These are phyloP conservation scores for Auriculariales sp. DNA, from an alignment of 768 basidiomycete genomes.

Conservation along the genomic window DNA sequence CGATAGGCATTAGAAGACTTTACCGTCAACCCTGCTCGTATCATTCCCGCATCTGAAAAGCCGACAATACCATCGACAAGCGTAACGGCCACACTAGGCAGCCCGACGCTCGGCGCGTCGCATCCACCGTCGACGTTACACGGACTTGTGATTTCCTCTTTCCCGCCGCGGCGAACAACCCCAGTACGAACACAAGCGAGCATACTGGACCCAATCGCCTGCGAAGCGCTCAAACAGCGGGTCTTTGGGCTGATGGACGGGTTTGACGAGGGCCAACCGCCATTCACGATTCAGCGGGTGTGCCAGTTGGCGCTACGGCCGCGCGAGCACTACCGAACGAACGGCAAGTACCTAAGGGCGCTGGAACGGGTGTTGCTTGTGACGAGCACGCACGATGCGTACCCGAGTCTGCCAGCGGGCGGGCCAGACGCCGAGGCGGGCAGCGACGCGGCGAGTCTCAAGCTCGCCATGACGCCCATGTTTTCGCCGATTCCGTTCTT, in stretches of 20 bases:
- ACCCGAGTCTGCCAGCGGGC: conserved; percentile 27
- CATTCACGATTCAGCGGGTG: conserved; percentile 82
- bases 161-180: conserved; percentile 41
- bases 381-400: conserved; percentile 64
- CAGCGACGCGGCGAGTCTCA: conserved; percentile 21
- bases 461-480: conserved; percentile 53
- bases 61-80: conserved; percentile 9
- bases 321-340: conserved; percentile 51
- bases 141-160: conserved; percentile 59
- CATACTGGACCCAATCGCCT: conserved; percentile 47
- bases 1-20: conserved; percentile 11
- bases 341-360: conserved; percentile 82
- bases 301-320: conserved; percentile 69
- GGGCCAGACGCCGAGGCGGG: conserved; percentile 20
- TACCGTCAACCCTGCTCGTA: not conserved
- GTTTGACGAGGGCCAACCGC: conserved; percentile 62
- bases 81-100: conserved; percentile 3
- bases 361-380: conserved; percentile 72
- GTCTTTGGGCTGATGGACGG: conserved; percentile 55
- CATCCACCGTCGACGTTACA: conserved; percentile 29
- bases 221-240: conserved; percentile 34
- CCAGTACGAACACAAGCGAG: conserved; percentile 36
- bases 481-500: conserved; percentile 83
- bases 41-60: conserved; percentile 9
- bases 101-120: conserved; percentile 6